Conservation (phyloP, 257 asterid species). For the Paraleonurus japonicus region DNA sequence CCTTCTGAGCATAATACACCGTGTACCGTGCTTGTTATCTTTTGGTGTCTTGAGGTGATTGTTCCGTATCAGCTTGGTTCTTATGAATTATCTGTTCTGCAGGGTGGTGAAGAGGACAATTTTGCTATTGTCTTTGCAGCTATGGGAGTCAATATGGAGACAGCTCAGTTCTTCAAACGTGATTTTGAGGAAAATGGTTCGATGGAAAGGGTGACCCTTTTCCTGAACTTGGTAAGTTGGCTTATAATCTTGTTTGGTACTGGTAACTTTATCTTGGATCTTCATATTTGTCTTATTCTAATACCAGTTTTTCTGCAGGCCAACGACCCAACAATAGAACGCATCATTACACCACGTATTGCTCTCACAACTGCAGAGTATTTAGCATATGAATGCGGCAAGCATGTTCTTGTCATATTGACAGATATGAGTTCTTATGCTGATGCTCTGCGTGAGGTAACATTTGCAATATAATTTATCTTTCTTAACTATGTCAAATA, state of each 20-base stretch:
- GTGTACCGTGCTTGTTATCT: neutral
- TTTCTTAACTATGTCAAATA: slow-evolving; percentile 1
- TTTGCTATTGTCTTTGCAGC: slow-evolving; percentile 99
- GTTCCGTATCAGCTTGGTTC: slow-evolving; percentile 16
- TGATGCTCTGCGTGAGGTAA: slow-evolving; percentile 99
- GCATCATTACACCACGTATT: slow-evolving; percentile 94
- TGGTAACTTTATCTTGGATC: slow-evolving; percentile 15
- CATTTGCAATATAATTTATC: slow-evolving; percentile 9
- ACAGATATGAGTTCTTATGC: slow-evolving; percentile 99
- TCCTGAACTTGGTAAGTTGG: slow-evolving; percentile 74
- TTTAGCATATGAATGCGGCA: slow-evolving; percentile 94
- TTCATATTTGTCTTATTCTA: slow-evolving; percentile 22
- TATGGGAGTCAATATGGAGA: slow-evolving; percentile 99
- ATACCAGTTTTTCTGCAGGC: slow-evolving; percentile 51
- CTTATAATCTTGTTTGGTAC: slow-evolving; percentile 3
- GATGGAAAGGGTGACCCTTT: slow-evolving; percentile 98
- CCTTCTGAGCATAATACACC: neutral
- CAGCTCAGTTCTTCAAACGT: slow-evolving; percentile 97
- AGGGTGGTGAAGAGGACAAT: slow-evolving; percentile 88
- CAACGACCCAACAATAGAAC: slow-evolving; percentile 95
- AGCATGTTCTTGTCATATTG: slow-evolving; percentile 96
- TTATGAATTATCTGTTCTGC: slow-evolving; percentile 30
- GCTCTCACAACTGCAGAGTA: slow-evolving; percentile 98
- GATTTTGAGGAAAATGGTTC: slow-evolving; percentile 99
- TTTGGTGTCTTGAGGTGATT: slow-evolving; percentile 1